Base-by-base conservation (phyloP, 371 early-diverging fungal genomes). In the Saksenaea vasiformis region DNA sequence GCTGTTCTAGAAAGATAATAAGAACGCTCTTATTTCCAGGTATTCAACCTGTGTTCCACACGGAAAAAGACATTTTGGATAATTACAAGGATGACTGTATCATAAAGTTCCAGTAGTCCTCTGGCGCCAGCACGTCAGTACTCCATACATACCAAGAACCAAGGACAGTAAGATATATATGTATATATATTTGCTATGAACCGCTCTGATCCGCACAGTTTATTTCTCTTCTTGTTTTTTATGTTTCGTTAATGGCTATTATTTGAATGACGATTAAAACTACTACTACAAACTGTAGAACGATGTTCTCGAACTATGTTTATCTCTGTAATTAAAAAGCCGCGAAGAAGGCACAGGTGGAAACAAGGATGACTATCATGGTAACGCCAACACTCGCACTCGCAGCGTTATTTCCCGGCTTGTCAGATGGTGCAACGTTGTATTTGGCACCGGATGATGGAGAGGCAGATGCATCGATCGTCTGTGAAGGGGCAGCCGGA, bases 391-490 rank as follows among this genome's bases (percentile, higher is more conserved):
- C 22, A 47, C 22, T 47, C 22, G 51, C 51, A 22, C 22, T 17
- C 22, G 51, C 51, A 27, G 56, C 37, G 28, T 15, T 28, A 31
- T 56, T 56, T 4, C 31, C n/a, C 26, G 56, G 56, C 15, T 56
- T 31, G 14, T 22, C n/a, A 27, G 37, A 56, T 3, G 37, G 56
- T 15, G 19, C 14, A 8, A 56, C 22, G 51, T 47, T 47, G n/a
- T 19, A 22, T 22, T 22, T 47, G 13, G 61, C 53, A 17, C 57
- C 35, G 14, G 71, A 35, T 14, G 71, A 62, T 13, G 54, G 55
- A 13, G 58, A 24, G 19, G 62, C 39, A 13, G 66, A 41, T 9
- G 60, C 11, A n/a, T 9, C 28, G 22, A n/a, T 38, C 4, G 51
- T 47, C 22, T 47, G 56, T 31, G 56, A 15, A 14, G 56, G 38